Evolutionary conservation across 2,329 filamentous ascomycete species (phyloP).

Genomic region (Ciborinia camelliae): DNA sequence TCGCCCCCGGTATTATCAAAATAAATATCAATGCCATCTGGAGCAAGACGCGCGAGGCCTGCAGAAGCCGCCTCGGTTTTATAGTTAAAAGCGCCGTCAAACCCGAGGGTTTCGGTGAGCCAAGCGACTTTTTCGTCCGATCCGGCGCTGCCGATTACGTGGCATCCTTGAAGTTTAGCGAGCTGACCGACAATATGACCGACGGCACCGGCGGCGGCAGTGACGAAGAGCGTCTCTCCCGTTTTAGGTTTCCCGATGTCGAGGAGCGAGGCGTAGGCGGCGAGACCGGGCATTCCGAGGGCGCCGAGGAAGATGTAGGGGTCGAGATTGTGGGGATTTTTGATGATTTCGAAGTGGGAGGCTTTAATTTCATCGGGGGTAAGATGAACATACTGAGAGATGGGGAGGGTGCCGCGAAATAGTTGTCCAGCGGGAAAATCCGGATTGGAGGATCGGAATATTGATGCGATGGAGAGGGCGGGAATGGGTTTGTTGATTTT

Average conservation of each 20-base stretch:
- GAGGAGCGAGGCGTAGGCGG: constrained; percentile 69
- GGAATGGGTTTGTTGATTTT: background rate
- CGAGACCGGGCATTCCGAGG: constrained; percentile 73
- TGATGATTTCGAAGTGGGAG: background rate
- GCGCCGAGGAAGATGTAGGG: constrained; percentile 67
- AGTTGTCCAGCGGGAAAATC: background rate
- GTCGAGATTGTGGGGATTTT: constrained; percentile 64
- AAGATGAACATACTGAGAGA: background rate
- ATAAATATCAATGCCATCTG: constrained; percentile 70
- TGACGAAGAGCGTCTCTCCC: constrained; percentile 74
- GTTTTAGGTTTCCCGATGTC: constrained; percentile 71
- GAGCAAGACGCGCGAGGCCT: background rate
- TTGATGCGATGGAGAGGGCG: background rate
- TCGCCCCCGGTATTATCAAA: constrained; percentile 78
- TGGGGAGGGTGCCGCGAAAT: background rate
- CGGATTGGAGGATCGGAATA: background rate
- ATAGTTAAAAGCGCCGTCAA: background rate
- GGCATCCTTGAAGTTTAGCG: constrained; percentile 48
- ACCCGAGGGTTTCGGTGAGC: background rate
- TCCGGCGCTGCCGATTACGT: background rate
- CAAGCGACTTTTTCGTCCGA: background rate
- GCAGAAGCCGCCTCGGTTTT: background rate
- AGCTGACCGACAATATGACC: constrained; percentile 72
- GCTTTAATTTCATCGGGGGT: background rate
- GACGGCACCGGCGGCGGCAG: constrained; percentile 69